Percentiles rank a stretch among this genome's conserved stretches.
Conservation (phyloP, 768 basidiomycete genomes). For the Tephrocybe sp. region DNA sequence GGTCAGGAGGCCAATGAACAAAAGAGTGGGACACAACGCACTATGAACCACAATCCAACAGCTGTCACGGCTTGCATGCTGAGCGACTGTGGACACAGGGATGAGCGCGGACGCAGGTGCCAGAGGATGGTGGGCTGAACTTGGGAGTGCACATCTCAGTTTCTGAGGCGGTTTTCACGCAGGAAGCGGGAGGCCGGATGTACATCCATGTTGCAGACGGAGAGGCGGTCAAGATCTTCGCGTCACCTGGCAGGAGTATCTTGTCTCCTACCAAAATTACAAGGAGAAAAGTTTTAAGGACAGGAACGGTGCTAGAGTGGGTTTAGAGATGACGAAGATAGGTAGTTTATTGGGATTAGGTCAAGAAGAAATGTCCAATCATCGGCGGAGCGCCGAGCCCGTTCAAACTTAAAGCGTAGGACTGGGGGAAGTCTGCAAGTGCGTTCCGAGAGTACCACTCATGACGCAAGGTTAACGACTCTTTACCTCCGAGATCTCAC, state of each 20-base stretch:
- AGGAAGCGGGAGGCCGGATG: slow-evolving; percentile 7
- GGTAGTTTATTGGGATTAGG: not conserved
- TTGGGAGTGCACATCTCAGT: not conserved
- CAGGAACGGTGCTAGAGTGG: slow-evolving; percentile 10
- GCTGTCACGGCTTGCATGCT: slow-evolving; percentile 54
- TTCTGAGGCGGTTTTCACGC: slow-evolving; percentile 1
- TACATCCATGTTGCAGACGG: not conserved
- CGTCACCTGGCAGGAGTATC: slow-evolving; percentile 3
- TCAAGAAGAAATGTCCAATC: not conserved
- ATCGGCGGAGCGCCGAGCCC: slow-evolving; percentile 7
- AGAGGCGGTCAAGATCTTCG: not conserved
- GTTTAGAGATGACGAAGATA: not conserved
- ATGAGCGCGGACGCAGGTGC: slow-evolving; percentile 3
- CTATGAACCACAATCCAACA: slow-evolving; percentile 86
- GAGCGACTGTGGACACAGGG: slow-evolving; percentile 33
- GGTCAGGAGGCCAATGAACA: not conserved
- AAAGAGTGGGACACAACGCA: slow-evolving; percentile 23
- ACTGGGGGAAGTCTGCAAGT: not conserved
- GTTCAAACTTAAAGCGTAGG: not conserved
- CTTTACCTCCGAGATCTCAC: not conserved
- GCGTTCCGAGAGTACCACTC: not conserved
- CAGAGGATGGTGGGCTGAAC: too few relatives aligned
- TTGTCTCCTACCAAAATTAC: too few relatives aligned
- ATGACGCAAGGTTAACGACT: not conserved
- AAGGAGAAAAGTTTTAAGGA: not conserved